phyloP scores from a whole-genome alignment of 2,329 filamentous ascomycete genomes.

The Botrytis galanthina region DNA sequence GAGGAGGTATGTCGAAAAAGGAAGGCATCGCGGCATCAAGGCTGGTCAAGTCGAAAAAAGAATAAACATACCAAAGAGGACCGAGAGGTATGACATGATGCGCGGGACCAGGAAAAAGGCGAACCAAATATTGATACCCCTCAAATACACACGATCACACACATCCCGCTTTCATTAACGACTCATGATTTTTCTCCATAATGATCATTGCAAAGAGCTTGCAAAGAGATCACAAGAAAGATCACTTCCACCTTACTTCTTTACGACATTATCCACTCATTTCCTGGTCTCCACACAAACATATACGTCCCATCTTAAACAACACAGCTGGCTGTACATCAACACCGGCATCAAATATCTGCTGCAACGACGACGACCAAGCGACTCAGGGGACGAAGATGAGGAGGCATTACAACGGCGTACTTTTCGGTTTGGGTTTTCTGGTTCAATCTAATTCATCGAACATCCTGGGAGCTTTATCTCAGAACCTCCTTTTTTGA shows the following conservation, averaged over 20 bases:
- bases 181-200: constrained; percentile 16
- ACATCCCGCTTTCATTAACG: constrained; percentile 11
- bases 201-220: constrained; percentile 18
- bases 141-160: constrained; percentile 10
- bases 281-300: constrained; percentile 13
- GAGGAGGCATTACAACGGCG: constrained; percentile 20
- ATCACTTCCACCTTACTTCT: constrained; percentile 7
- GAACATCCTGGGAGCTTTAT: constrained; percentile 18
- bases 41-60: constrained; percentile 15
- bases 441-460: constrained; percentile 20
- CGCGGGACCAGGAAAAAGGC: constrained; percentile 12
- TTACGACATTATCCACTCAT: constrained; percentile 4
- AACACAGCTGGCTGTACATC: constrained; percentile 15
- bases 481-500: constrained; percentile 7
- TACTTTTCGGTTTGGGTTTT: constrained; percentile 14
- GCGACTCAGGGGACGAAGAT: constrained; percentile 18
- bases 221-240: constrained; percentile 15
- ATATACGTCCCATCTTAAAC: neutral
- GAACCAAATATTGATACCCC: constrained; percentile 14
- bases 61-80: constrained; percentile 13
- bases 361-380: constrained; percentile 13
- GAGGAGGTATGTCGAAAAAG: constrained; percentile 19
- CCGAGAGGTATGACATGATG: constrained; percentile 14
- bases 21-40: constrained; percentile 17
- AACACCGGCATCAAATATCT: constrained; percentile 15